Evolutionary conservation across 192 early-diverging fungal species (phyloP).

Genomic region (Coemansia sp.): DNA sequence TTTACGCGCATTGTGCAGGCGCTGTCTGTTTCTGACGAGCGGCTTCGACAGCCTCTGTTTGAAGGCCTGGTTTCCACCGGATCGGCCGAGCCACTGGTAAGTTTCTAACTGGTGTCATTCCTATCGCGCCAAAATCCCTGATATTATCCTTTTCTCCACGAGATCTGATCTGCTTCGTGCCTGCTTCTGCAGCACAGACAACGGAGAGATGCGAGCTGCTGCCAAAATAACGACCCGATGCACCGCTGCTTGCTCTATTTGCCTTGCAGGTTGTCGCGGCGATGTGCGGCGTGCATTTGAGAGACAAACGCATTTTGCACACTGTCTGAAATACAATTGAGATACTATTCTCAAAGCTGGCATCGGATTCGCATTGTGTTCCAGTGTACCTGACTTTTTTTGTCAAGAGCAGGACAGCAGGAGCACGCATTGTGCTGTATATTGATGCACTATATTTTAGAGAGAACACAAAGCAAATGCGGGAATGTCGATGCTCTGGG

Average conservation of each 20-base stretch:
- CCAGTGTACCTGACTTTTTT: not conserved
- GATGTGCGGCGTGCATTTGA: not conserved
- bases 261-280: not conserved
- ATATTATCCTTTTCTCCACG: not conserved
- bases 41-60: slow-evolving; percentile 35
- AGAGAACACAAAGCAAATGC: not conserved
- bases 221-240: not conserved
- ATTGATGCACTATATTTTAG: not conserved
- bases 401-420: not conserved
- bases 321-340: not conserved
- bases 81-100: slow-evolving; percentile 52
- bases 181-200: slow-evolving; percentile 5
- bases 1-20: slow-evolving; percentile 35
- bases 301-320: not conserved
- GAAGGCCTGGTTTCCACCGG: slow-evolving; percentile 50
- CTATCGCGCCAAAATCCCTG: too few species aligned
- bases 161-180: slow-evolving; percentile 11
- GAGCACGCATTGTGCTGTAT: not conserved
- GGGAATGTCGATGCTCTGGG: not conserved
- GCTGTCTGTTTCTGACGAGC: slow-evolving; percentile 31
- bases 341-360: not conserved
- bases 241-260: slow-evolving; percentile 6
- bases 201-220: not conserved
- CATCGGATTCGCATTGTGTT: not conserved
- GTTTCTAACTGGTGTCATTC: not conserved